Evolutionary conservation across 306 rosid species (phyloP), one percentile per base, ranked within the genome.

Genomic region (Begonia fuchsioides): DNA sequence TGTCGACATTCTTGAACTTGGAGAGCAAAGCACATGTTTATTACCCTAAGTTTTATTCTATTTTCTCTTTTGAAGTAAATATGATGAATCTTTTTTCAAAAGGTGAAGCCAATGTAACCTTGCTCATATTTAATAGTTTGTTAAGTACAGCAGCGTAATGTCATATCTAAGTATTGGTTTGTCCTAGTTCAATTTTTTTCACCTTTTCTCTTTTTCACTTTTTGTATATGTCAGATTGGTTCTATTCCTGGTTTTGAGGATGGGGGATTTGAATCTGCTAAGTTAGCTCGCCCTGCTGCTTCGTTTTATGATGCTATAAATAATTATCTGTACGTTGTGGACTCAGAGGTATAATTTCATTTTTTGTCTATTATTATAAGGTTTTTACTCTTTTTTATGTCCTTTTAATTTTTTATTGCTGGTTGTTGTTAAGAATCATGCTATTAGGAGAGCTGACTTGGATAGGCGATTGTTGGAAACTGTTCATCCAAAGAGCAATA

Each of bases 231-330:
- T 55, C 77, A 84, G 95, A 76, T 84, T 60, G 95, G 97, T 57
- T 84, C 82, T 39, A 78, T 79, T 59, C 92, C 97, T 18, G 97
- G 97, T 57, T 81, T 84, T 47, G 97, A 84, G 78, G 97, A 90
- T 65, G 97, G 95, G 55, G 79, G 68, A 38, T 90, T 90, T 64
- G 90, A 64, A 63, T 79, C 77, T 57, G 83, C 86, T 63, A 90
- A 81, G 68, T 65, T 84, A 73, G 73, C 81, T 62, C 75, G 84
- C 20, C 97, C 97, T 17, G 87, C 95, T 39, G 84, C 92, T 62
- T 84, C 92, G 32, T 70, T 66, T 69, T 90, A 90, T 66, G 52
- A 70, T 70, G 76, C 71, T 41, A 40, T 45, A 19, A 82, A 84
- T 53, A 72, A 84, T 67, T 90, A 75, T 79, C 70, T 90, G 54